Base-by-base conservation (phyloP, 306 rosid genomes). In the Canavalia ensiformis region DNA sequence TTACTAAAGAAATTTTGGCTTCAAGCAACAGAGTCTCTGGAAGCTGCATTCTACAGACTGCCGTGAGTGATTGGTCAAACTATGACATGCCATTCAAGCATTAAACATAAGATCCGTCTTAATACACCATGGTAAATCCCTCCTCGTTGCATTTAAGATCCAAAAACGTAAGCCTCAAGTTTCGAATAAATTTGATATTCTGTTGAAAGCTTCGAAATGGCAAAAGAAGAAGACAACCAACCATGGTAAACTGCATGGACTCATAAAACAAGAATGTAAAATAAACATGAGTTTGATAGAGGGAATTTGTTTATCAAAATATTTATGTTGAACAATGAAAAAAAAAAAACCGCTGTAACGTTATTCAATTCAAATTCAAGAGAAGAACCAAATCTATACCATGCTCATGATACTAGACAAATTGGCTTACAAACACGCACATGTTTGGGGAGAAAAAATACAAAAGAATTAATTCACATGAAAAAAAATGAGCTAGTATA, bases 401-500 rank as follows among this genome's bases (percentile, higher is more conserved):
- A 70, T 74, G 84, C 74, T 68, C 54, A 79, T 50, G 46, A 49
- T 18, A 47, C 34, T 25, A 50, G 30, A 79, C 12, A 79, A 80
- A 70, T 70, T 54, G 65, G 75, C 62, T 42, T 86, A 83, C 81
- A 50, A 63, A 72, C 83, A 80, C 71, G 8, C 87, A 50, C 62
- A 80, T 7, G n/a, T 65, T 84, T 59, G 63, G n/a, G 3, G 35
- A 49, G 6, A 34, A 25, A 68, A 76, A 37, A 51, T 74, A 65
- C 69, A 28, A 75, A 83, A 69, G 79, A 72, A 84, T 74, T 33
- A 68, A 58, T 68, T 74, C 74, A 84, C 84, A 79, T 55, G 63
- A 56, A 76, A 46, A 68, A 71, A 81, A 74, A 62, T 74, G 75
- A 84, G 85, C 83, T 49, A 82, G 77, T 68, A 67, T 13, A 74